A percentile compares a stretch with the other conserved stretches of the same genome.
These are phyloP conservation scores for Clarireedia hainanense DNA, from an alignment of 2,329 filamentous ascomycete species.

Conservation along the genomic window DNA sequence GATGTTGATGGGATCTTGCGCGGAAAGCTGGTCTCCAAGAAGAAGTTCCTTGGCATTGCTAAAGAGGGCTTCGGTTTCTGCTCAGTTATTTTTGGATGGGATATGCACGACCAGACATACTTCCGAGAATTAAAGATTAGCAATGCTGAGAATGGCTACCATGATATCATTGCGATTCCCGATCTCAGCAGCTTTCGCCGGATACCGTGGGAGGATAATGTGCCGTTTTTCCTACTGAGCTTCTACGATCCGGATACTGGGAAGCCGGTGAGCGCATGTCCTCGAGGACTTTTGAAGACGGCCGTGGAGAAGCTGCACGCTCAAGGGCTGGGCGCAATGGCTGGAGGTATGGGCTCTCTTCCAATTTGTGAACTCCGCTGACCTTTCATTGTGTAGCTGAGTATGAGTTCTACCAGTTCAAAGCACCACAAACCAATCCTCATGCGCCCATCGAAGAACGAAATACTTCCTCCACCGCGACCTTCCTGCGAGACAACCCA, in stretches of 20 bases:
- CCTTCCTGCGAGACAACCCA: constrained; percentile 66
- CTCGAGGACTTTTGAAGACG: constrained; percentile 64
- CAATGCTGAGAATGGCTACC: constrained; percentile 85
- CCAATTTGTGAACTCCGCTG: constrained; percentile 5
- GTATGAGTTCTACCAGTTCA: constrained; percentile 93
- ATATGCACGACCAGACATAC: constrained; percentile 93
- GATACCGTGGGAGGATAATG: constrained; percentile 84
- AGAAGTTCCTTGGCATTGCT: constrained; percentile 83
- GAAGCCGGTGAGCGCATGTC: constrained; percentile 66
- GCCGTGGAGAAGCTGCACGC: constrained; percentile 59
- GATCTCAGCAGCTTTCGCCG: constrained; percentile 71
- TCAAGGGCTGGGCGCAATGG: constrained; percentile 75
- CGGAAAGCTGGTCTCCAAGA: constrained; percentile 86
- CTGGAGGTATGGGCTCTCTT: constrained; percentile 58
- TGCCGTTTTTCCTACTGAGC: constrained; percentile 77
- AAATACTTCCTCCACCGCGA: constrained; percentile 61
- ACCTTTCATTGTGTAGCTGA: constrained; percentile 51
- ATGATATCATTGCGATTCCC: constrained; percentile 74
- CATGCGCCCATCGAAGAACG: constrained; percentile 41
- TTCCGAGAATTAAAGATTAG: constrained; percentile 77
- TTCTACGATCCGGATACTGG: constrained; percentile 77
- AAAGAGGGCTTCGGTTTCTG: constrained; percentile 83
- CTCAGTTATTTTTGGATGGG: constrained; percentile 91
- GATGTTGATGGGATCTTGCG: constrained; percentile 83
- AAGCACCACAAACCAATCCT: constrained; percentile 47